These are phyloP conservation scores for Plasmodium chabaudi DNA, from an alignment of 169 alveolate genomes.

Conservation along the genomic window DNA sequence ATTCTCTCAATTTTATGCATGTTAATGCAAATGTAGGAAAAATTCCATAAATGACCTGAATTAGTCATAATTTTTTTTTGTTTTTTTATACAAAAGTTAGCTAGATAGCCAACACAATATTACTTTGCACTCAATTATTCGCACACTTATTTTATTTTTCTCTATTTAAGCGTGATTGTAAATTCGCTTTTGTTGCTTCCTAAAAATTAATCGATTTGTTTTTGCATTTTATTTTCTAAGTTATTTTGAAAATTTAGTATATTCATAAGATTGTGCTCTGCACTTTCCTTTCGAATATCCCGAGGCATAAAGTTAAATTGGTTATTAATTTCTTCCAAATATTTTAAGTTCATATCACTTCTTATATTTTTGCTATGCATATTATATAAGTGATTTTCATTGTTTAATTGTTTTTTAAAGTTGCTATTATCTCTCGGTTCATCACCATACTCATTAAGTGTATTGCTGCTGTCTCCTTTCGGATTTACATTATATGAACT, in stretches of 20 bases:
- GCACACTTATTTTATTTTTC: too few species aligned
- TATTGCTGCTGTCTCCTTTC: neutral
- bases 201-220: conserved; percentile 16
- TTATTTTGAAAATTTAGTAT: conserved; percentile 32
- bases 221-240: conserved; percentile 28
- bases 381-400: conserved; percentile 22
- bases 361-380: neutral
- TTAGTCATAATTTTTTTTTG: neutral
- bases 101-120: neutral
- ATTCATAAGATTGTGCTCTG: conserved; percentile 13
- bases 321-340: conserved; percentile 41
- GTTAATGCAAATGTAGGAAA: neutral
- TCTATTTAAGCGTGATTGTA: too few species aligned
- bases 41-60: neutral
- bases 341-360: conserved; percentile 44
- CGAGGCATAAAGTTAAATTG: conserved; percentile 34
- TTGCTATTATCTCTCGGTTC: conserved; percentile 4
- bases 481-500: neutral
- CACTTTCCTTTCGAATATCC: conserved; percentile 10
- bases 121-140: too few species aligned
- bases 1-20: neutral
- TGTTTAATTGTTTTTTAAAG: conserved; percentile 22
- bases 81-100: neutral
- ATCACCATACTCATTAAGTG: conserved; percentile 2
- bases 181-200: conserved; percentile 15